These are phyloP conservation scores for Aspergillus sparsus DNA, from an alignment of 495 filamentous ascomycete species.

Conservation along the genomic window DNA sequence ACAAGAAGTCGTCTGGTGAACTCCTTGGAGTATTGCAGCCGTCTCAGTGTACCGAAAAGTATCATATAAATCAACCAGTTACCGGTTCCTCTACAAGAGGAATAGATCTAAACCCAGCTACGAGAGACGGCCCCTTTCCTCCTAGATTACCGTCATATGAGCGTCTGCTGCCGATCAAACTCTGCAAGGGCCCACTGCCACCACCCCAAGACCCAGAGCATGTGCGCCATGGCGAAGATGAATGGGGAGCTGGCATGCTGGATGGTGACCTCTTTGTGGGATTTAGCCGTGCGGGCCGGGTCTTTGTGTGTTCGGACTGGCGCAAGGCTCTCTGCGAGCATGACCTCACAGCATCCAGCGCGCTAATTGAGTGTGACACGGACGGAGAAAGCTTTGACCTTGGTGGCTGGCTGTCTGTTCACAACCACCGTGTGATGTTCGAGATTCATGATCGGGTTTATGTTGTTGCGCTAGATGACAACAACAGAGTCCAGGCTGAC, in stretches of 20 bases:
- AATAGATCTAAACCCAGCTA: constrained; percentile 22
- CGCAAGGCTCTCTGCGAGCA: constrained; percentile 36
- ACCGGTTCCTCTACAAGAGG: constrained; percentile 18
- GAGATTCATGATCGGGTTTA: constrained; percentile 44
- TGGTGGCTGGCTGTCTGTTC: constrained; percentile 43
- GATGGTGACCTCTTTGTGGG: constrained; percentile 41
- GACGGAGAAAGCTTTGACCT: constrained; percentile 41
- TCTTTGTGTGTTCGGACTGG: constrained; percentile 43
- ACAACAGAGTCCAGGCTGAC: constrained; percentile 32
- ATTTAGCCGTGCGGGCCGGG: constrained; percentile 40
- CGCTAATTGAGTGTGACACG: constrained; percentile 39
- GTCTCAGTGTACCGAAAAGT: constrained; percentile 30
- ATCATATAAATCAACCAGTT: constrained; percentile 36
- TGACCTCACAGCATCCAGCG: constrained; percentile 28
- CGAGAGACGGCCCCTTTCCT: constrained; percentile 17
- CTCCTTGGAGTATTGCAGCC: constrained; percentile 37
- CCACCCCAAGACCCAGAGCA: constrained; percentile 30
- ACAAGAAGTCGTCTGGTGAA: constrained; percentile 34
- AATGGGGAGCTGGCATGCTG: constrained; percentile 46
- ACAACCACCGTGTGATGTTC: constrained; percentile 45
- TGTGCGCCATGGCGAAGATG: constrained; percentile 33
- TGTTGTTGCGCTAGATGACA: constrained; percentile 38
- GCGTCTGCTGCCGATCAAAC: constrained; percentile 29
- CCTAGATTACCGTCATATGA: constrained; percentile 23
- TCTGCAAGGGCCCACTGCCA: constrained; percentile 32